Evolutionary conservation across 768 basidiomycete species (phyloP).

Genomic region (Imleria badia): DNA sequence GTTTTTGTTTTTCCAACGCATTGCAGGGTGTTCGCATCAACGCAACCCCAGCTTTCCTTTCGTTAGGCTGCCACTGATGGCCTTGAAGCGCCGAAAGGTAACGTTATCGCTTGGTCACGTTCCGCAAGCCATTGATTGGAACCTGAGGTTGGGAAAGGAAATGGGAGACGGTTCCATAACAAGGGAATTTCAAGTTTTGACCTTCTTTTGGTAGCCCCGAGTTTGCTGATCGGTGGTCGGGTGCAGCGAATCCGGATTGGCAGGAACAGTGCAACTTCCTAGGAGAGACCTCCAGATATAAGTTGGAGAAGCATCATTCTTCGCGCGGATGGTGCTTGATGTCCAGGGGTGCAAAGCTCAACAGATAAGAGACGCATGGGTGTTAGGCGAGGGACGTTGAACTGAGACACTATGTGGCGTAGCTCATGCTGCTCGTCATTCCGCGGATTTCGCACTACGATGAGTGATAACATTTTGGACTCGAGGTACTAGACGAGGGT

Average conservation of each 20-base stretch:
- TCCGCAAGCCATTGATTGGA: not conserved
- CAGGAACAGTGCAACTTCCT: too few relatives aligned
- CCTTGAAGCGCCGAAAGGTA: not conserved
- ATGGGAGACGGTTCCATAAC: too few relatives aligned
- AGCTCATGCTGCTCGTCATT: not conserved
- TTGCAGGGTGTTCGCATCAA: not conserved
- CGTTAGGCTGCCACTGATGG: not conserved
- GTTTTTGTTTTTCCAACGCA: slow-evolving; percentile 14
- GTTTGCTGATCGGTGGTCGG: too few relatives aligned
- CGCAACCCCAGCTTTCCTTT: not conserved
- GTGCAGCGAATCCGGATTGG: too few relatives aligned
- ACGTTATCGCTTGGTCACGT: not conserved
- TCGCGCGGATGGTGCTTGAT: not conserved
- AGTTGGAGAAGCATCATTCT: not conserved
- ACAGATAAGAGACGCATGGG: too few relatives aligned
- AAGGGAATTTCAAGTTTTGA: too few relatives aligned
- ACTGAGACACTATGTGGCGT: not conserved
- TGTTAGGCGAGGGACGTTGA: too few relatives aligned
- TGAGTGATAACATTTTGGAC: too few relatives aligned
- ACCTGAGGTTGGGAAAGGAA: too few relatives aligned
- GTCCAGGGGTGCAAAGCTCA: not conserved
- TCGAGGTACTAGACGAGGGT: too few relatives aligned
- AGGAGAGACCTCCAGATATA: too few relatives aligned
- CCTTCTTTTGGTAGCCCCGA: too few relatives aligned
- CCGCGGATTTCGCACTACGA: not conserved